phyloP scores from a whole-genome alignment of 1,139 yeast genomes.

The Williopsis jadinii region DNA sequence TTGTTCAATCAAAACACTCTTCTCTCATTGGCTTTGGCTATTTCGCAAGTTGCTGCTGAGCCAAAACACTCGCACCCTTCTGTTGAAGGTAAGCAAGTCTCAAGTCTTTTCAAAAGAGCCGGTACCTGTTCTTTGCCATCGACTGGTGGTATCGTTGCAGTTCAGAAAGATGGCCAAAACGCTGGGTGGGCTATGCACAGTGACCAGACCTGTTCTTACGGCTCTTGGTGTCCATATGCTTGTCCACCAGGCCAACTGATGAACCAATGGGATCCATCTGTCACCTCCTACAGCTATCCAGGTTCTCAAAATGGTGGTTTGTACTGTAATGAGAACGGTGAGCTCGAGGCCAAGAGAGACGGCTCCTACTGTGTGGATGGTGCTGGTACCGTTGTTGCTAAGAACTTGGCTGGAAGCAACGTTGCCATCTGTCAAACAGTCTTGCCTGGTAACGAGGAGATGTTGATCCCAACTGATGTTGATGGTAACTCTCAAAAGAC shows the following conservation, averaged over 20 bases:
- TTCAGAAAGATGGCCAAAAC: conserved; percentile 49
- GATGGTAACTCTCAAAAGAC: conserved; percentile 37
- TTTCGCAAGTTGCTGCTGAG: conserved; percentile 1
- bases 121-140: conserved; percentile 63
- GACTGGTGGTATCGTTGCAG: conserved; percentile 57
- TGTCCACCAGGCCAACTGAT: conserved; percentile 78
- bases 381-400: conserved; percentile 59
- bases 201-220: conserved; percentile 66
- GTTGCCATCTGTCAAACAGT: conserved; percentile 92
- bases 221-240: conserved; percentile 82
- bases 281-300: conserved; percentile 57
- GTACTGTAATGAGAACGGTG: conserved; percentile 66
- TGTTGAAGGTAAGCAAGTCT: conserved; percentile 21
- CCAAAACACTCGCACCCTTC: conserved; percentile 3
- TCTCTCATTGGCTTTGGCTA: not conserved
- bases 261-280: conserved; percentile 69
- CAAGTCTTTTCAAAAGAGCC: conserved; percentile 25
- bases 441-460: conserved; percentile 88
- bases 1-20: conserved; percentile 1
- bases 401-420: conserved; percentile 43
- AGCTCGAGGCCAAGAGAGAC: conserved; percentile 54
- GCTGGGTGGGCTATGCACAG: conserved; percentile 89
- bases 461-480: conserved; percentile 79
- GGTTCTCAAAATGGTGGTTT: conserved; percentile 77
- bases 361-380: conserved; percentile 69